Conservation (phyloP, 2,329 filamentous ascomycete species). For the Phialemonium atrogriseum region DNA sequence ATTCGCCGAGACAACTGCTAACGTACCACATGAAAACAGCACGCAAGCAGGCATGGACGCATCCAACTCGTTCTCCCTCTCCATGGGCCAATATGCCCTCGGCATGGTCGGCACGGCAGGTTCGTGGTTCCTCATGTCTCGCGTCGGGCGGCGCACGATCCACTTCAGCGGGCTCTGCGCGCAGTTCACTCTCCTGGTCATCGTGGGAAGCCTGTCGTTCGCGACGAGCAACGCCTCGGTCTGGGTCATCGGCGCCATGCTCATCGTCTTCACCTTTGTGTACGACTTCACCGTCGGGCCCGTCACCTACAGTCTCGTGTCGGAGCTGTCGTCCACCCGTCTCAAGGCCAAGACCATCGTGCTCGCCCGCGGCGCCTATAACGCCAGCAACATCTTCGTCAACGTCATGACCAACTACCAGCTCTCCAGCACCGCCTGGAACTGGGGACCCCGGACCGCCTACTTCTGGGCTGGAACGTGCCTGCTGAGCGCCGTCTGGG, state of each 20-base stretch:
- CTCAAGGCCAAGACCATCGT: constrained; percentile 38
- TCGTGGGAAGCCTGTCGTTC: constrained; percentile 31
- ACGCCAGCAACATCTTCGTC: constrained; percentile 24
- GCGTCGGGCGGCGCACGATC: constrained; percentile 40
- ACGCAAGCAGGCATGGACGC: constrained; percentile 35
- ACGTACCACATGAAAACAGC: not conserved
- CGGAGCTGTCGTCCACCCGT: constrained; percentile 35
- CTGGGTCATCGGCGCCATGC: constrained; percentile 37
- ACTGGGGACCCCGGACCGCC: constrained; percentile 38
- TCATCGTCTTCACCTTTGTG: constrained; percentile 33
- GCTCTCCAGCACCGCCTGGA: constrained; percentile 35
- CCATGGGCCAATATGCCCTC: constrained; percentile 39
- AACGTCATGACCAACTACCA: constrained; percentile 24
- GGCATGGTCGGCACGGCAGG: constrained; percentile 41
- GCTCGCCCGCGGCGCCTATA: constrained; percentile 18
- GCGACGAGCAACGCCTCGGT: constrained; percentile 20
- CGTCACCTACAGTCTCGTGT: constrained; percentile 14
- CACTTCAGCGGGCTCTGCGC: constrained; percentile 36
- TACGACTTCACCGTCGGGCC: constrained; percentile 37
- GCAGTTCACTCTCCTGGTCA: constrained; percentile 29
- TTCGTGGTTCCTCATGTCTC: constrained; percentile 41
- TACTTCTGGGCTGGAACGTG: constrained; percentile 41
- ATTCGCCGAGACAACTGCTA: too few relatives aligned
- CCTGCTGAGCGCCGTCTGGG: constrained; percentile 38
- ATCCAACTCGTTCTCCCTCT: constrained; percentile 33